Evolutionary conservation across 106 monocot genomes (phyloP).

Genomic region (Narthecium ossifragum): DNA sequence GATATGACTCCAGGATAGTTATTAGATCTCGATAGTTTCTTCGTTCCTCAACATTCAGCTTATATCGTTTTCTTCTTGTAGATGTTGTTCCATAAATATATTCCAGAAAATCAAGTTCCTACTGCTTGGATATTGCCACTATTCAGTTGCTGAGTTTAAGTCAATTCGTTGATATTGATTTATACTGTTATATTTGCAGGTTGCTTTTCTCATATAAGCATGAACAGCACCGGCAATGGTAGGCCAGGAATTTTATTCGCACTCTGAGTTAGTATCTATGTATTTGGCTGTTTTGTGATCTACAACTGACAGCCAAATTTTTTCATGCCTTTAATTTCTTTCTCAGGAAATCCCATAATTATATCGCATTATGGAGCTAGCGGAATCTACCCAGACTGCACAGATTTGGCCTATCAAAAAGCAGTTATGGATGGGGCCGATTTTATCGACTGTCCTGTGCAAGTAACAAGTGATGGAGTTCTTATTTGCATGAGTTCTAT

Average conservation of each 20-base stretch:
- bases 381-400: conserved; percentile 84
- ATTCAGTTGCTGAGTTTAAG: too few relatives aligned
- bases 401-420: conserved; percentile 73
- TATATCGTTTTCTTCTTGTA: too few relatives aligned
- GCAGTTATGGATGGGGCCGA: conserved; percentile 77
- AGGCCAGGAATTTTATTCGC: background rate
- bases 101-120: too few relatives aligned
- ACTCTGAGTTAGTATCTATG: too few relatives aligned
- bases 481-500: conserved; percentile 76
- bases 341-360: conserved; percentile 47
- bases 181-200: conserved; percentile 28
- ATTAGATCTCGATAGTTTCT: too few relatives aligned
- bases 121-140: too few relatives aligned
- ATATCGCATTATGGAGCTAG: conserved; percentile 90
- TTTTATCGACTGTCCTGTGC: conserved; percentile 80
- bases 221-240: conserved; percentile 22
- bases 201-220: conserved; percentile 68
- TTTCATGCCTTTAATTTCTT: background rate
- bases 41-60: too few relatives aligned
- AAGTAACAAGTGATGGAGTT: conserved; percentile 65
- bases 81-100: too few relatives aligned
- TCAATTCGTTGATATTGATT: too few relatives aligned
- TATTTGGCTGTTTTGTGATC: background rate
- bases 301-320: background rate
- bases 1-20: too few relatives aligned